These are phyloP conservation scores for Hanseniaspora valbyensis DNA, from an alignment of 805 yeast species.

Conservation along the genomic window DNA sequence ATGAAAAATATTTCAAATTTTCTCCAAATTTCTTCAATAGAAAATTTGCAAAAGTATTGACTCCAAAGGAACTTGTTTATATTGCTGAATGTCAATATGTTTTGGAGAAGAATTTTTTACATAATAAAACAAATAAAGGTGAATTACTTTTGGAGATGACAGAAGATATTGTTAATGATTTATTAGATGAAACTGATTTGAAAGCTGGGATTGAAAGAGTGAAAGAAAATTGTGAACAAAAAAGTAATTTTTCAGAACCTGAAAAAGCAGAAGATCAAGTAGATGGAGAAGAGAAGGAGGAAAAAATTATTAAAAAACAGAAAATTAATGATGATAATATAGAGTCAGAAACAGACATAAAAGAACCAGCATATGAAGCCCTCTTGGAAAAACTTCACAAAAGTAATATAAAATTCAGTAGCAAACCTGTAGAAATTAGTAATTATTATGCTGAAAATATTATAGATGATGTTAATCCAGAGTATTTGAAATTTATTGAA, in stretches of 20 bases:
- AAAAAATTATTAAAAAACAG: slow-evolving; percentile 3
- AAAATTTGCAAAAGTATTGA: slow-evolving; percentile 23
- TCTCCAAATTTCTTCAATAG: slow-evolving; percentile 27
- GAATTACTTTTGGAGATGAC: slow-evolving; percentile 23
- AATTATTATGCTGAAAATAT: slow-evolving; percentile 2
- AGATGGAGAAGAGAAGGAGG: no score
- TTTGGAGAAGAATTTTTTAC: slow-evolving; percentile 29
- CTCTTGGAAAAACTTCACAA: background rate
- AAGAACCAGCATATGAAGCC: background rate
- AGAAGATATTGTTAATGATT: slow-evolving; percentile 18
- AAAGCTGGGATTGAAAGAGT: slow-evolving; percentile 21
- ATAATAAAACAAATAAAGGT: slow-evolving; percentile 29
- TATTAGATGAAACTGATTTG: background rate
- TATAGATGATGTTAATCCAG: slow-evolving; percentile 5
- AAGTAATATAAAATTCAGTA: background rate
- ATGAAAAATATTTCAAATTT: slow-evolving; percentile 24
- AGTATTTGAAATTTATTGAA: slow-evolving; percentile 2
- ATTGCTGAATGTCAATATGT: slow-evolving; percentile 25
- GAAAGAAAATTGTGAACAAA: background rate
- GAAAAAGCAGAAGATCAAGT: no score
- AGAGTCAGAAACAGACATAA: background rate
- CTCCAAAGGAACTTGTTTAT: slow-evolving; percentile 22
- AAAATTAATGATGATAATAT: background rate
- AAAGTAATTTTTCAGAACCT: no score
- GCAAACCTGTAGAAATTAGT: background rate